Conservation (phyloP, 768 basidiomycete species). For the Rickenella mellea region DNA sequence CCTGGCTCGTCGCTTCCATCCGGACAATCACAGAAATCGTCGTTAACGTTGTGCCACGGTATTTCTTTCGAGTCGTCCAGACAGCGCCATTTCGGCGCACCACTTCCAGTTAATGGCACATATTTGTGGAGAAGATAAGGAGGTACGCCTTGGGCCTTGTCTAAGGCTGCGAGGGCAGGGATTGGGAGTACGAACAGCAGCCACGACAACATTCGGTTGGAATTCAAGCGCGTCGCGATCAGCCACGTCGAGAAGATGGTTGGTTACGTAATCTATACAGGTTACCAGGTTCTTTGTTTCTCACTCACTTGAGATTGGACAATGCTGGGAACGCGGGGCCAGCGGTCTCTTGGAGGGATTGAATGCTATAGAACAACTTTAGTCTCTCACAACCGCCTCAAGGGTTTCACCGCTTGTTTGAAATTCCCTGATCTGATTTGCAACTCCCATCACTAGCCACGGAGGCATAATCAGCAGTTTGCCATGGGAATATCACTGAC, state of each 20-base stretch:
- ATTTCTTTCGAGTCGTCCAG: constrained; percentile 75
- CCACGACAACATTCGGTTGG: constrained; percentile 41
- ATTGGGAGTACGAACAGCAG: constrained; percentile 29
- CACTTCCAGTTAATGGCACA: constrained; percentile 33
- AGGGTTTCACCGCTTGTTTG: too few relatives aligned
- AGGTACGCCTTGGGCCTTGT: constrained; percentile 48
- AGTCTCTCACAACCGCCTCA: too few relatives aligned
- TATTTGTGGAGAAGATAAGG: constrained; percentile 51
- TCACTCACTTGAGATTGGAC: too few relatives aligned
- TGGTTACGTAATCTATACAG: not conserved
- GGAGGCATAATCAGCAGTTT: too few relatives aligned
- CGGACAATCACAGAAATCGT: constrained; percentile 89
- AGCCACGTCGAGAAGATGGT: not conserved
- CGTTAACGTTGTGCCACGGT: constrained; percentile 75
- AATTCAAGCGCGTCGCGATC: not conserved
- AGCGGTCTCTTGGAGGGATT: too few relatives aligned
- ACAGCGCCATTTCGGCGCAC: constrained; percentile 55
- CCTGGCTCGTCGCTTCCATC: constrained; percentile 98
- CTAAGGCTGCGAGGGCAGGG: constrained; percentile 27
- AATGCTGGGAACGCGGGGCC: too few relatives aligned
- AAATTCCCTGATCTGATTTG: too few relatives aligned
- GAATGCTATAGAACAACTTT: too few relatives aligned
- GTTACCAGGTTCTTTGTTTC: too few relatives aligned
- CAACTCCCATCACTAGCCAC: too few relatives aligned
- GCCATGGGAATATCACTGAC: too few relatives aligned